Conservation (phyloP, 2,329 filamentous ascomycete species). For the Cadophora gregata region DNA sequence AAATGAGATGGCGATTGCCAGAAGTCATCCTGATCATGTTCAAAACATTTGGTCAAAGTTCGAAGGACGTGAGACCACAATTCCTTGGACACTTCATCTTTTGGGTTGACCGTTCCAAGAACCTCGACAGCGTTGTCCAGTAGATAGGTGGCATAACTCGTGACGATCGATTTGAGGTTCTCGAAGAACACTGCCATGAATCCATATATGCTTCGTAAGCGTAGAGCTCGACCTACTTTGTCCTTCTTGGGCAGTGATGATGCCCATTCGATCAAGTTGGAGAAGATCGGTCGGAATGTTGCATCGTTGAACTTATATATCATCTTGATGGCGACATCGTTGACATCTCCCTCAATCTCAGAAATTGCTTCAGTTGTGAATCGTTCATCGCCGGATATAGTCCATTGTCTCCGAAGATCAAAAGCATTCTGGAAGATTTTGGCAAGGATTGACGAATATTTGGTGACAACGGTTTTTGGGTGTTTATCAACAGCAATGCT, state of each 20-base stretch:
- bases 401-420: slow-evolving; percentile 68
- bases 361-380: slow-evolving; percentile 55
- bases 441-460: slow-evolving; percentile 74
- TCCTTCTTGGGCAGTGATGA: slow-evolving; percentile 67
- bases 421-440: slow-evolving; percentile 64
- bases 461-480: slow-evolving; percentile 77
- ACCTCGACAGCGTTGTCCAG: slow-evolving; percentile 75
- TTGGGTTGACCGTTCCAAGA: slow-evolving; percentile 55
- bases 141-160: slow-evolving; percentile 86
- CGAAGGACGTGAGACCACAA: slow-evolving; percentile 74
- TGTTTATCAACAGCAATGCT: slow-evolving; percentile 76
- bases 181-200: slow-evolving; percentile 84
- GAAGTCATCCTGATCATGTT: slow-evolving; percentile 92
- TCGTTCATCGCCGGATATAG: slow-evolving; percentile 50
- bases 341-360: slow-evolving; percentile 67
- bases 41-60: slow-evolving; percentile 77
- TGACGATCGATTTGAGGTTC: slow-evolving; percentile 91
- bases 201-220: slow-evolving; percentile 78
- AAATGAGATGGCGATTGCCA: slow-evolving; percentile 95
- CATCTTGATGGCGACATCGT: slow-evolving; percentile 82
- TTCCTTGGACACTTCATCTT: slow-evolving; percentile 56
- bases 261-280: slow-evolving; percentile 82
- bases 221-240: slow-evolving; percentile 59
- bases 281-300: slow-evolving; percentile 90
- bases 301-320: slow-evolving; percentile 96